Percentiles rank a stretch among this genome's conserved stretches.
Evolutionary conservation across 768 basidiomycete genomes (phyloP).

Genomic region (Mycena floridula): DNA sequence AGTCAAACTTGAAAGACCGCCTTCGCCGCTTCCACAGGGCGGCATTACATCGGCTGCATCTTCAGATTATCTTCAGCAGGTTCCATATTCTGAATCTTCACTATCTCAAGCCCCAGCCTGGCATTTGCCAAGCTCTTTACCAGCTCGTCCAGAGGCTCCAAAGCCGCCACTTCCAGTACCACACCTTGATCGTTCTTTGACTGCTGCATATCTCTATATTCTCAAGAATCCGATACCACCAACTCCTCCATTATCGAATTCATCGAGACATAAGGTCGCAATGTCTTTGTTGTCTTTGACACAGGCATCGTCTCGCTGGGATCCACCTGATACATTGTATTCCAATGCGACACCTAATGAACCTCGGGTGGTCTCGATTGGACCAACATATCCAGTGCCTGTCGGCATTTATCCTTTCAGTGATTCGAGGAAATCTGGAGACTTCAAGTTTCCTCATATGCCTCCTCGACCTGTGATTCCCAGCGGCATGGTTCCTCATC

Average conservation of each 20-base stretch:
- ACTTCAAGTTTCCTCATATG: constrained; percentile 47
- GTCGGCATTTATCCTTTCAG: constrained; percentile 20
- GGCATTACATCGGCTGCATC: constrained; percentile 20
- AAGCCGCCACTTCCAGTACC: constrained; percentile 37
- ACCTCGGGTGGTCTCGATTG: constrained; percentile 57
- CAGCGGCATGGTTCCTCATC: constrained; percentile 51
- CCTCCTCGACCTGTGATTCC: constrained; percentile 38
- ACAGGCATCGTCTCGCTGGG: constrained; percentile 59
- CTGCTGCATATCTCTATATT: constrained; percentile 72
- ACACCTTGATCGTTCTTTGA: constrained; percentile 56
- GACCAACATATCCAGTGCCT: constrained; percentile 60
- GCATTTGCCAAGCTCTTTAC: constrained; percentile 51
- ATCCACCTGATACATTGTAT: constrained; percentile 60
- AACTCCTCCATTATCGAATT: constrained; percentile 40
- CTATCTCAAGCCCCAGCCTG: constrained; percentile 60
- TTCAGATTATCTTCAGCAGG: constrained; percentile 53
- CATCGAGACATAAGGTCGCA: constrained; percentile 68
- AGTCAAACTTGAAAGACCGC: constrained; percentile 28
- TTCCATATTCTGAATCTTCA: constrained; percentile 71
- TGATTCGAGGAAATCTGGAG: constrained; percentile 33
- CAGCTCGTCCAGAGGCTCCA: constrained; percentile 9
- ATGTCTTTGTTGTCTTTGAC: constrained; percentile 59
- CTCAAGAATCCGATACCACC: constrained; percentile 58
- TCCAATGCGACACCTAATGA: constrained; percentile 50
- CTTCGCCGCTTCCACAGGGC: constrained; percentile 34